Conservation (phyloP, 2,329 filamentous ascomycete species). For the Apiospora arundinis region DNA sequence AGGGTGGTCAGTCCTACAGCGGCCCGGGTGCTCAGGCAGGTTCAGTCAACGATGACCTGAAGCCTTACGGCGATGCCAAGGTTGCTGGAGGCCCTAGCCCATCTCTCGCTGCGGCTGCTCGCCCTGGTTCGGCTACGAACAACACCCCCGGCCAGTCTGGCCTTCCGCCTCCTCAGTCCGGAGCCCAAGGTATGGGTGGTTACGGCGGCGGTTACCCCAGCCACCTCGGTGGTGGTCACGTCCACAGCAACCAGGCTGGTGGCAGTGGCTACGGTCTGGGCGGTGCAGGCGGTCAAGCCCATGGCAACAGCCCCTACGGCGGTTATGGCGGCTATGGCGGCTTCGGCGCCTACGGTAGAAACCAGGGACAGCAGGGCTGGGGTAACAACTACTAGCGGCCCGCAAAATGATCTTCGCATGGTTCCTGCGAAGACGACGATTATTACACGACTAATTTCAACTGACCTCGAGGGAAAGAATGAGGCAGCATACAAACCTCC, state of each 20-base stretch:
- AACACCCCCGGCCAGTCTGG: constrained; percentile 60
- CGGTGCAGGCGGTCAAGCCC: constrained; percentile 57
- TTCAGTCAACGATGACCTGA: constrained; percentile 59
- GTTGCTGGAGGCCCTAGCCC: constrained; percentile 60
- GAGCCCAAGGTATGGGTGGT: constrained; percentile 58
- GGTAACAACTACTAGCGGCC: constrained; percentile 20
- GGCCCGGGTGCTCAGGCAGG: constrained; percentile 54
- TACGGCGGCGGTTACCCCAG: constrained; percentile 63
- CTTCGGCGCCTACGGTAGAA: constrained; percentile 50
- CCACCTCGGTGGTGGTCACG: constrained; percentile 59
- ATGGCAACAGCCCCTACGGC: constrained; percentile 57
- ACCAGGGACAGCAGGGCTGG: constrained; percentile 53
- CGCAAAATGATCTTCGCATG: constrained; percentile 1
- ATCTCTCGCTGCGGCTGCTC: constrained; percentile 59
- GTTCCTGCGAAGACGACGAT: constrained; percentile 14
- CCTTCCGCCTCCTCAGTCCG: constrained; percentile 61
- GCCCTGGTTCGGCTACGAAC: constrained; percentile 65
- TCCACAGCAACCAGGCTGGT: constrained; percentile 56
- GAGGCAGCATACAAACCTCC: constrained; percentile 15
- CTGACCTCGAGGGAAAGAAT: constrained; percentile 4
- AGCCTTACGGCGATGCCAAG: constrained; percentile 65
- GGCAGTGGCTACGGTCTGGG: constrained; percentile 58
- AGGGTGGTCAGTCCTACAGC: constrained; percentile 60
- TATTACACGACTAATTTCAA: constrained; percentile 15
- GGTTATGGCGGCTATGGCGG: constrained; percentile 58